Conservation (phyloP, 768 basidiomycete genomes). For the Clathrus columnatus region DNA sequence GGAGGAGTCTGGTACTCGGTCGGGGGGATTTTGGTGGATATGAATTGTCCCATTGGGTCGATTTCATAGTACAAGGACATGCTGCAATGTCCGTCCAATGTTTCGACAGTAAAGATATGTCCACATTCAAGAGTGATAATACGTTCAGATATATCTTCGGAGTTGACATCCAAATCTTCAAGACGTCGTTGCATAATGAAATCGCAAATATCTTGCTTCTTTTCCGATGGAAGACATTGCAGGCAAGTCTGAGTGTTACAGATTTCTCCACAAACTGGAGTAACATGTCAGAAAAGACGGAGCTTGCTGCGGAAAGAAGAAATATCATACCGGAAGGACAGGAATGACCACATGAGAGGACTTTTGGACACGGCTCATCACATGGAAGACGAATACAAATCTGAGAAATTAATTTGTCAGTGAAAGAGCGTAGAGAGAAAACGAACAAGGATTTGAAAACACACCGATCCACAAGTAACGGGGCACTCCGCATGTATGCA, state of each 20-base stretch:
- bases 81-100: conserved; percentile 51
- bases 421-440: too few species aligned
- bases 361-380: too few species aligned
- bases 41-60: conserved; percentile 28
- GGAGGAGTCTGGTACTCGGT: conserved; percentile 37
- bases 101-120: conserved; percentile 64
- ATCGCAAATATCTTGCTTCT: conserved; percentile 45
- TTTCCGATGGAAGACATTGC: too few species aligned
- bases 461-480: conserved; percentile 63
- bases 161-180: conserved; percentile 42
- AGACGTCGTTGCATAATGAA: conserved; percentile 41
- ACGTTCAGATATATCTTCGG: conserved; percentile 36
- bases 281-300: too few species aligned
- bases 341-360: too few species aligned
- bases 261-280: too few species aligned
- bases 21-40: conserved; percentile 31
- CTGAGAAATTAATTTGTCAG: too few species aligned
- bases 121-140: conserved; percentile 54
- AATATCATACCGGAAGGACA: too few species aligned
- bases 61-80: conserved; percentile 42
- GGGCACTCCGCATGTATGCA: conserved; percentile 50
- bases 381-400: conserved; percentile 61
- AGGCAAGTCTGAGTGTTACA: too few species aligned
- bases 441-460: too few species aligned
- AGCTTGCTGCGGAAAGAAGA: too few species aligned